These are phyloP conservation scores for Periconia digitata DNA, from an alignment of 2,329 filamentous ascomycete genomes.

Conservation along the genomic window DNA sequence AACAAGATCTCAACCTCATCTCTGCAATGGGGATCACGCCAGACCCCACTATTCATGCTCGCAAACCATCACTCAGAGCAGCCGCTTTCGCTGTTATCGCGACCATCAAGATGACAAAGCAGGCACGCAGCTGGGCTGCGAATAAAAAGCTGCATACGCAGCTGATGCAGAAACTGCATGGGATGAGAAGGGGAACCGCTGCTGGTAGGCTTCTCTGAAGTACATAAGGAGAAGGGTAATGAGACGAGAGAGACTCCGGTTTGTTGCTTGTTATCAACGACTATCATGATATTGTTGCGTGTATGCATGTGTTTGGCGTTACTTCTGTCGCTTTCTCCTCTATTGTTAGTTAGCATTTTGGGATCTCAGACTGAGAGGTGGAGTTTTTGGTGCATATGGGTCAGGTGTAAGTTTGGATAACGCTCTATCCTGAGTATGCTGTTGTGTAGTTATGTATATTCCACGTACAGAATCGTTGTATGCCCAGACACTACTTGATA, in stretches of 20 bases:
- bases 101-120: slow-evolving; percentile 53
- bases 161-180: slow-evolving; percentile 50
- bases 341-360: not conserved
- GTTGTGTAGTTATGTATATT: no score
- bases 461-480: no score
- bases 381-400: no score
- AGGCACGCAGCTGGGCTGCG: slow-evolving; percentile 53
- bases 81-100: slow-evolving; percentile 55
- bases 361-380: not conserved
- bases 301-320: not conserved
- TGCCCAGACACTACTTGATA: no score
- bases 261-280: no score
- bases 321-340: not conserved
- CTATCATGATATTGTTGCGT: no score
- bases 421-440: no score
- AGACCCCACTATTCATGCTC: slow-evolving; percentile 48
- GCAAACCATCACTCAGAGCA: slow-evolving; percentile 50
- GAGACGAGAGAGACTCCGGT: no score
- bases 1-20: slow-evolving; percentile 84
- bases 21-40: slow-evolving; percentile 74
- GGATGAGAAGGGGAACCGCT: slow-evolving; percentile 39
- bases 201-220: not conserved
- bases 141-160: slow-evolving; percentile 53
- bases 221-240: not conserved
- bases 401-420: no score